Base-by-base conservation (phyloP, 139 green algal species). In the Tetraselmis striata region DNA sequence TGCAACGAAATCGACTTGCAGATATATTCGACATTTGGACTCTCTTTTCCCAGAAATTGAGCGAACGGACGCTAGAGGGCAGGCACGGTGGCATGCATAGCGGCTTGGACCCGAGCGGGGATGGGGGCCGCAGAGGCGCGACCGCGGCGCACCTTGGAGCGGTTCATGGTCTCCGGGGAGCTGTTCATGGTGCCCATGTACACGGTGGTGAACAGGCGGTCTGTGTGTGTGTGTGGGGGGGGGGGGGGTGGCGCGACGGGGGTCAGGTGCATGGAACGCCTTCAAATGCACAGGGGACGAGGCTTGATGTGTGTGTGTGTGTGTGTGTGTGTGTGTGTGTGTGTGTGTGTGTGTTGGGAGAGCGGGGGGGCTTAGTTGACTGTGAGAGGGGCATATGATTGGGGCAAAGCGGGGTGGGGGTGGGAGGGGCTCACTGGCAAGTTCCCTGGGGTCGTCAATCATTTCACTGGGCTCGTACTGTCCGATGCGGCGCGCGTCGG, bases 111-210 rank as follows among this genome's bases (percentile, higher is more conserved):
- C n/a, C n/a, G n/a, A n/a, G n/a, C n/a, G n/a, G n/a, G n/a, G n/a
- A n/a, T n/a, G n/a, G n/a, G n/a, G n/a, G n/a, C n/a, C n/a, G n/a
- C n/a, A n/a, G n/a, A n/a, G n/a, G n/a, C n/a, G n/a, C n/a, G n/a
- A n/a, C n/a, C n/a, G n/a, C n/a, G n/a, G n/a, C n/a, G 5, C 18
- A 67, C 45, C 45, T 67, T 67, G 45, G 45, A 67, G 11, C 45
- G 5, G 18, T 67, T 67, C 45, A 67, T 25, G 2, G 93, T 98
- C 59, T 92, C 90, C 25, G 18, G 79, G 29, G 85, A 92, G 87
- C 92, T 98, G 90, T 98, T 98, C 23, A 93, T 92, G 1, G 94
- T 98, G 29, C 95, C 95, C 93, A 98, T 96, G 89, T 98, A 99
- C 0, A 97, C 89, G 1, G 93, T 98, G 23, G 83, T 87, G n/a